Base-by-base conservation (phyloP, 345 rosid species). In the Gynandropsis gynandra region DNA sequence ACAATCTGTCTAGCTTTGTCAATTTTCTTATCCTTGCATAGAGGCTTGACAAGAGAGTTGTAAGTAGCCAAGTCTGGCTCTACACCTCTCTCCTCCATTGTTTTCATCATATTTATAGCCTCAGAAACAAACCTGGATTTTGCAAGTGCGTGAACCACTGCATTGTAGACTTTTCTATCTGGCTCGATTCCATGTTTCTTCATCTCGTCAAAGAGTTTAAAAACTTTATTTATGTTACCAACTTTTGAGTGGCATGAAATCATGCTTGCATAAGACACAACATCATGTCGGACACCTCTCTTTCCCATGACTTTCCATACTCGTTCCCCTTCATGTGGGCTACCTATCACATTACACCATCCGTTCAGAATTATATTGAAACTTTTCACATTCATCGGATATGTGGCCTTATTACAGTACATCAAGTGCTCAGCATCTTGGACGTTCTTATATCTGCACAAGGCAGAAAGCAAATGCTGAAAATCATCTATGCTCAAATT, bases 371-470 rank as follows among this genome's bases (percentile, higher is more conserved):
- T 73, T 44, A 82, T 82, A 59, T 92, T 92, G 52, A 79, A 92
- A 61, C 88, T 87, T 61, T 87, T 87, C n/a, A 76, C 73, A 39
- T 77, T 69, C 17, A 84, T 74, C 0, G 96, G 93, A 60, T 79
- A 85, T 35, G 70, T 80, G 37, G 59, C 69, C 37, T 64, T 73
- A 61, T 87, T 85, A 70, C 93, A 82, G 63, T 70, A 82, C 73
- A 87, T 70, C 76, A 87, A 68, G 56, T 92, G 95, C 75, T 80
- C 96, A 43, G 98, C 96, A 47, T 92, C 96, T 66, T 83, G 74
- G 59, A 85, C 93, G 54, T 92, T 82, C 82, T 85, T 84, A 51
- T 92, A 87, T n/a, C 93, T 76, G 52, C 89, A 82, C 42, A 92
- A 93, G 34, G 93, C 98, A 55, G 96, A 87, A 4, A 87, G 74